Conservation (phyloP, 805 yeast genomes). For the Candida railenensis region DNA sequence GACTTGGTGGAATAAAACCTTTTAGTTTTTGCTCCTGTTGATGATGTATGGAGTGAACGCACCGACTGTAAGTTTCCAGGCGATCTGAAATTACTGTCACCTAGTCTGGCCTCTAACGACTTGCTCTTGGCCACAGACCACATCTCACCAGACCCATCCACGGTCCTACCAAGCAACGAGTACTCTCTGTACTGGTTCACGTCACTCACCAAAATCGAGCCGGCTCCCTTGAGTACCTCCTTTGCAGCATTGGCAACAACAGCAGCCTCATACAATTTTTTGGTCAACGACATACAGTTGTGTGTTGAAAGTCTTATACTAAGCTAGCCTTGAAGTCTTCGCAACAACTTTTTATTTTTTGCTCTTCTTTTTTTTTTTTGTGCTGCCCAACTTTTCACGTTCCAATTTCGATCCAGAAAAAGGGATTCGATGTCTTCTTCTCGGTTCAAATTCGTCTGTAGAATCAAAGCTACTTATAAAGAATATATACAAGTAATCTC, state of each 20-base stretch:
- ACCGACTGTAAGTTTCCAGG: not conserved
- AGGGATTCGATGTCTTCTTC: too few species aligned
- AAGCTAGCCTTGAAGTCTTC: too few species aligned
- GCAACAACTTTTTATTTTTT: not conserved
- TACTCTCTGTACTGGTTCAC: constrained; percentile 8
- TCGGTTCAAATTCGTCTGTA: too few species aligned
- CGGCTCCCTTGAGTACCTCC: constrained; percentile 18
- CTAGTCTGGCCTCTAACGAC: not conserved
- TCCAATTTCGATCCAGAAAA: not conserved
- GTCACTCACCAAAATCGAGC: constrained; percentile 4
- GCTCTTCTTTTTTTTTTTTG: not conserved
- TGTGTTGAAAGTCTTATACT: not conserved
- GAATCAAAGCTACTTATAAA: not conserved
- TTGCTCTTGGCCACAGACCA: constrained; percentile 3
- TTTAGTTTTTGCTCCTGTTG: not conserved
- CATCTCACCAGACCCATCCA: not conserved
- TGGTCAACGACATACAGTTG: constrained; percentile 11
- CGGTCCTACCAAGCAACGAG: not conserved
- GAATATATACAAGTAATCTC: not conserved
- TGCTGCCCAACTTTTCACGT: not conserved
- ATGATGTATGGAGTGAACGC: constrained; percentile 6
- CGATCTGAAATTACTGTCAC: too few species aligned
- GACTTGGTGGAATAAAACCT: constrained; percentile 16
- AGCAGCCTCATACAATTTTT: constrained; percentile 18
- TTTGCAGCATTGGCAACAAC: constrained; percentile 25